Base-by-base conservation (phyloP, 2,329 filamentous ascomycete genomes). In the Amauroascus verrucosus region DNA sequence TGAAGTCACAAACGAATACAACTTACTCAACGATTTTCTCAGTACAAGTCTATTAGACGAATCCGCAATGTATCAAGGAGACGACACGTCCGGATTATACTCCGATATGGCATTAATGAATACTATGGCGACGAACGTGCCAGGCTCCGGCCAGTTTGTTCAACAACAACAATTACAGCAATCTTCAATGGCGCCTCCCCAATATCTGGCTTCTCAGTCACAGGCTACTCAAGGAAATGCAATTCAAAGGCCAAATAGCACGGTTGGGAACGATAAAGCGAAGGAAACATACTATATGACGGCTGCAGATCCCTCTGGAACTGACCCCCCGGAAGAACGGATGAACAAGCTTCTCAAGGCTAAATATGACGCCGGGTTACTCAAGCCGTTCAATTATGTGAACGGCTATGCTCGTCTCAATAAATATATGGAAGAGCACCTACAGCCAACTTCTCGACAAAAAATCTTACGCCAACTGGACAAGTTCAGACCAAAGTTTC, bases 301-400 rank as follows among this genome's bases (percentile, higher is more conserved):
- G 59, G 93, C 93, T 13, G 93, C 93, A 48, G 93, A 98, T 67
- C 93, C 93, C 1, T 88, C 88, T 5, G 91, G 91, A 50, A 81
- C 88, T 61, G 82, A 85, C 62, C 86, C 85, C 20, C 89, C 93
- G 11, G 90, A 96, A 69, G 88, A 95, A 68, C 85, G 93, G 56
- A 95, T 98, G 87, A 86, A 91, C 64, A 88, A 93, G 61, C 81
- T 98, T 6, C 80, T 98, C 54, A 87, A 86, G 67, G 93, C 93
- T 58, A 98, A 98, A 70, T 94, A 95, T 70, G 90, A 97, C 61
- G 93, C 93, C 0, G 93, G 93, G 1, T 77, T 98, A 64, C 75
- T 98, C 55, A 93, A 90, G 65, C 93, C 93, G 1, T 98, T 98
- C 77, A 97, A 97, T 72, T 98, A 98, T 69, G 88, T 97, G 62